Conservation (phyloP, 192 early-diverging fungal genomes). For the Mortierella antarctica region DNA sequence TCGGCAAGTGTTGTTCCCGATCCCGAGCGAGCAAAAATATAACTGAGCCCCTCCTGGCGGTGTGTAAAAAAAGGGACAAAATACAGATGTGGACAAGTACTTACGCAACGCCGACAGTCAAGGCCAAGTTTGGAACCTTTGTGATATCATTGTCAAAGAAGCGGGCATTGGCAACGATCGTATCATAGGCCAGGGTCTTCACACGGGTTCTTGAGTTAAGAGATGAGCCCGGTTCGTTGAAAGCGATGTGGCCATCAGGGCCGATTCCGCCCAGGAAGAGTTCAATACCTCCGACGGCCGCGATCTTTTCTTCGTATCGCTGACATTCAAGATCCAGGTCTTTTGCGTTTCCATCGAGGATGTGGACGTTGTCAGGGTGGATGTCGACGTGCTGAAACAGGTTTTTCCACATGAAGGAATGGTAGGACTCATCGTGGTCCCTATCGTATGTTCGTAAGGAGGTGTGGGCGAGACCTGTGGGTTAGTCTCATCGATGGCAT, state of each 20-base stretch:
- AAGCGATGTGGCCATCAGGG: constrained; percentile 92
- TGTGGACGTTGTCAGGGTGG: constrained; percentile 82
- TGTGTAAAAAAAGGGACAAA: not conserved
- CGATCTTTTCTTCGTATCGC: constrained; percentile 82
- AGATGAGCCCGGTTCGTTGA: constrained; percentile 92
- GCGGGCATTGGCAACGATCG: constrained; percentile 85
- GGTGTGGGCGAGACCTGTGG: too few relatives aligned
- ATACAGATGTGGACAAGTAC: constrained; percentile 14
- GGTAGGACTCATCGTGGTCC: constrained; percentile 89
- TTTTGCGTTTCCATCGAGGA: constrained; percentile 84
- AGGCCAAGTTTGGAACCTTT: constrained; percentile 88
- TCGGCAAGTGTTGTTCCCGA: too few relatives aligned
- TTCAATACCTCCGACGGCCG: constrained; percentile 83
- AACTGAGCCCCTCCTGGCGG: too few relatives aligned
- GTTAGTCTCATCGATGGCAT: too few relatives aligned
- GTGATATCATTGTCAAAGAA: constrained; percentile 87
- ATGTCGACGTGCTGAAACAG: constrained; percentile 90
- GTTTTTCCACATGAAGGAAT: constrained; percentile 91
- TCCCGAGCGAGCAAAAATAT: too few relatives aligned
- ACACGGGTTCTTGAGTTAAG: constrained; percentile 82
- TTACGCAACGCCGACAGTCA: constrained; percentile 85
- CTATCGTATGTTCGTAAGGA: constrained; percentile 18
- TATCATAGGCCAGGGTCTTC: constrained; percentile 90
- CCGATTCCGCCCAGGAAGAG: constrained; percentile 90
- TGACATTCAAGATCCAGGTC: constrained; percentile 84